Evolutionary conservation across 768 basidiomycete genomes (phyloP).

Genomic region (Leccinellum albellum): DNA sequence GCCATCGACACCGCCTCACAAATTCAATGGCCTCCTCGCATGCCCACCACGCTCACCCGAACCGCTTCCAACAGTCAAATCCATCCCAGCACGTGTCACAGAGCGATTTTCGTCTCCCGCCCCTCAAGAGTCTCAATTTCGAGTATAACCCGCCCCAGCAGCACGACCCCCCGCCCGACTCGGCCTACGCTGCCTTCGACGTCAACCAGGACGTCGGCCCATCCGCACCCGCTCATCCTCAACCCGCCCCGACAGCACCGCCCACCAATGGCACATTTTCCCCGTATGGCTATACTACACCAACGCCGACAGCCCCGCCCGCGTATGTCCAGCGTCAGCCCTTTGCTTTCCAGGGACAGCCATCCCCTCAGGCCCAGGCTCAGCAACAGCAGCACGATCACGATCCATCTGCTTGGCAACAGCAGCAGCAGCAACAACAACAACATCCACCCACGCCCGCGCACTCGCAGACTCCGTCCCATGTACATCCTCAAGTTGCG

Average conservation of each 20-base stretch:
- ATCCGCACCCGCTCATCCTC: not conserved
- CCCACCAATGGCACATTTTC: conserved; percentile 16
- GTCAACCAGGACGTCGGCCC: conserved; percentile 20
- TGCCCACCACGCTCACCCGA: conserved; percentile 33
- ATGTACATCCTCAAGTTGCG: conserved; percentile 14
- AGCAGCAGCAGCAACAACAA: conserved; percentile 15
- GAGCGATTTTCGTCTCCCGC: conserved; percentile 57
- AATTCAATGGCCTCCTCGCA: conserved; percentile 46
- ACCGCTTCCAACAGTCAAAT: conserved; percentile 25
- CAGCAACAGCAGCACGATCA: conserved; percentile 18
- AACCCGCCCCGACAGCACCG: not conserved
- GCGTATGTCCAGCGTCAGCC: conserved; percentile 22
- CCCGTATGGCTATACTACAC: conserved; percentile 20
- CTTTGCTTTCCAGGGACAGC: conserved; percentile 16
- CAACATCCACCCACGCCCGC: not conserved
- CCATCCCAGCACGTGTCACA: conserved; percentile 36
- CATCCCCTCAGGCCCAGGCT: conserved; percentile 13
- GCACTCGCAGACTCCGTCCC: conserved; percentile 13
- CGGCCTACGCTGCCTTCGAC: conserved; percentile 14
- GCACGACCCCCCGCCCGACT: conserved; percentile 14
- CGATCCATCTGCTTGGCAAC: conserved; percentile 20
- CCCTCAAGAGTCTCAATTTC: conserved; percentile 73
- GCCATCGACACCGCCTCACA: conserved; percentile 3
- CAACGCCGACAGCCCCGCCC: conserved; percentile 19
- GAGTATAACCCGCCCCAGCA: conserved; percentile 36